These are phyloP conservation scores for Croton laevigatus DNA, from an alignment of 441 rosid species.

Conservation along the genomic window DNA sequence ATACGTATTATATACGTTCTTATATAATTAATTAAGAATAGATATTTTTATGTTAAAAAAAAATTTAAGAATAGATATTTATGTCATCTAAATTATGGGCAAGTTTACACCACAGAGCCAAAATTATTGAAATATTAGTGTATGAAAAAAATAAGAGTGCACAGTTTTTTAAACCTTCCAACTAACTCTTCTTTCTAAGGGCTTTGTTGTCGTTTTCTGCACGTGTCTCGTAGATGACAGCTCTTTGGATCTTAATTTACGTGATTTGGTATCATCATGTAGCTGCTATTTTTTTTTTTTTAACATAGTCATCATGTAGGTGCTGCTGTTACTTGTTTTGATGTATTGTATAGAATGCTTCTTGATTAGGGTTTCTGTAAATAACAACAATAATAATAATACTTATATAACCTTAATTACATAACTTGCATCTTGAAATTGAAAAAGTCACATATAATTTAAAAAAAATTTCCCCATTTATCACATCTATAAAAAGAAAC, in stretches of 20 bases:
- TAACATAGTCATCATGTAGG: too few relatives aligned
- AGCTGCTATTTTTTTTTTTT: background rate
- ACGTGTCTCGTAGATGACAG: slow-evolving; percentile 14
- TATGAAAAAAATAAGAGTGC: background rate
- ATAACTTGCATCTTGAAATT: background rate
- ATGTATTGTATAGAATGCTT: background rate
- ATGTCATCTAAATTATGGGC: background rate
- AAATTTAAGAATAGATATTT: too few relatives aligned
- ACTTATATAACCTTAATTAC: background rate
- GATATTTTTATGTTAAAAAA: too few relatives aligned
- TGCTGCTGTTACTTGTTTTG: too few relatives aligned
- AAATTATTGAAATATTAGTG: background rate
- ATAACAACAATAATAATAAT: background rate
- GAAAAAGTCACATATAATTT: background rate
- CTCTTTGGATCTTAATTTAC: background rate
- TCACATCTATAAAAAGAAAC: background rate
- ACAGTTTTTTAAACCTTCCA: background rate
- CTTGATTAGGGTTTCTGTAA: background rate
- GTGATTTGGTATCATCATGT: background rate
- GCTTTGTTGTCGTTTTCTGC: slow-evolving; percentile 13
- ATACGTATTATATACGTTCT: too few relatives aligned
- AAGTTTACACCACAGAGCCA: background rate
- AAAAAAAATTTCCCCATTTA: background rate
- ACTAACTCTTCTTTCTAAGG: background rate
- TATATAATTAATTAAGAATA: too few relatives aligned